Conservation (phyloP, 2,329 filamentous ascomycete species). For the Penicillium sp. region DNA sequence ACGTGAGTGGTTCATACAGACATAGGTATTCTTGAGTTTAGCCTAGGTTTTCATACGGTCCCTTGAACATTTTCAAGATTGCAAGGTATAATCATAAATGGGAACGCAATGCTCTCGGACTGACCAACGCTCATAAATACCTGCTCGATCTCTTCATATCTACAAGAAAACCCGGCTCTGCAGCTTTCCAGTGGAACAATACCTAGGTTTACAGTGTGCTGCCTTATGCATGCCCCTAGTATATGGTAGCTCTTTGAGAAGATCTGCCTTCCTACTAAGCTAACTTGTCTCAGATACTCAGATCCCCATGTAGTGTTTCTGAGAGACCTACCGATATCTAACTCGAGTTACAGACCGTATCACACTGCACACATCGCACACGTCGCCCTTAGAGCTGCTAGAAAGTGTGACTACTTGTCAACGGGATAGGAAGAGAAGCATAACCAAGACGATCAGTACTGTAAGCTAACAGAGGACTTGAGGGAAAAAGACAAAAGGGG, state of each 20-base stretch:
- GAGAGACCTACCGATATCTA: background rate
- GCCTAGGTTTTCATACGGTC: background rate
- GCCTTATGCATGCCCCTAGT: background rate
- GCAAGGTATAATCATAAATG: background rate
- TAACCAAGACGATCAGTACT: too few species aligned
- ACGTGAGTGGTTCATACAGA: background rate
- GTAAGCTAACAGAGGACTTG: background rate
- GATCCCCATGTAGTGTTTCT: background rate
- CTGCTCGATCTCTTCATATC: background rate
- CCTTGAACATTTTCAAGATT: background rate
- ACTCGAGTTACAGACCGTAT: too few species aligned
- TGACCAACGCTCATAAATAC: background rate
- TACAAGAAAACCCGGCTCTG: background rate
- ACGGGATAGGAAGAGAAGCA: too few species aligned
- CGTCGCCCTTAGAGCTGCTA: too few species aligned
- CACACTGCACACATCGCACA: too few species aligned
- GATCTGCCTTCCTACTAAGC: background rate
- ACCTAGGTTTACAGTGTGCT: background rate
- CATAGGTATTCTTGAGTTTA: background rate
- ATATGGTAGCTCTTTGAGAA: background rate
- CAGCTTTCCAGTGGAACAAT: background rate
- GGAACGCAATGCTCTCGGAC: background rate
- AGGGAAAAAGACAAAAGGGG: too few species aligned
- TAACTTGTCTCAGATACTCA: background rate
- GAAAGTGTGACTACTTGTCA: too few species aligned